These are phyloP conservation scores for Leucoagaricus sp. DNA, from an alignment of 1,284 basidiomycete species.

Conservation along the genomic window DNA sequence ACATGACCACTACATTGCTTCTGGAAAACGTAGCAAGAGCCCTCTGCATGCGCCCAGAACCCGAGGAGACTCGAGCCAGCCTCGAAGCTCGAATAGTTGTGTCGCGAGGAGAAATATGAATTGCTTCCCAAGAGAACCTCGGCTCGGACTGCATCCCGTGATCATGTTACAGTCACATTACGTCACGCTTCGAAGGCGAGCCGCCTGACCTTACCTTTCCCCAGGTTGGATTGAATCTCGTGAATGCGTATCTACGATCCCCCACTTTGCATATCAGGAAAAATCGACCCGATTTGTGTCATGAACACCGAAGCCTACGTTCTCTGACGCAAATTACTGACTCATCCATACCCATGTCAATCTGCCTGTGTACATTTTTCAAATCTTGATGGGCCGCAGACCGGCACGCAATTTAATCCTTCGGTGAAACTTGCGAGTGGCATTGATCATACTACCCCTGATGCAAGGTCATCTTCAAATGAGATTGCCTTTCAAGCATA, in stretches of 20 bases:
- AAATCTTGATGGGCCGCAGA: not conserved
- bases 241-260: conserved; percentile 4
- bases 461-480: not conserved
- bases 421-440: not conserved
- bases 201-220: not conserved
- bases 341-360: conserved; percentile 8
- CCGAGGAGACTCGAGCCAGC: conserved; percentile 7
- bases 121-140: not conserved
- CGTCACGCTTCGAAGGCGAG: conserved; percentile 1
- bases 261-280: conserved; percentile 9
- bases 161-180: conserved; percentile 7
- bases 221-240: conserved; percentile 3
- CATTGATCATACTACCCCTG: not conserved
- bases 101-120: not conserved
- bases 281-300: conserved; percentile 2
- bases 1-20: conserved; percentile 47
- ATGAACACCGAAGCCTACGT: not conserved
- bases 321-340: conserved; percentile 8
- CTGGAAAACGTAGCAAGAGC: conserved; percentile 33
- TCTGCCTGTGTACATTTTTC: not conserved
- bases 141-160: conserved; percentile 4
- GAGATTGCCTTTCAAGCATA: conserved; percentile 32
- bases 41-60: conserved; percentile 51
- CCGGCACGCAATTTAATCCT: not conserved
- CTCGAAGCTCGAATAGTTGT: conserved; percentile 4